Conservation (phyloP, 2,329 filamentous ascomycete genomes). For the Mariannaea elegans region DNA sequence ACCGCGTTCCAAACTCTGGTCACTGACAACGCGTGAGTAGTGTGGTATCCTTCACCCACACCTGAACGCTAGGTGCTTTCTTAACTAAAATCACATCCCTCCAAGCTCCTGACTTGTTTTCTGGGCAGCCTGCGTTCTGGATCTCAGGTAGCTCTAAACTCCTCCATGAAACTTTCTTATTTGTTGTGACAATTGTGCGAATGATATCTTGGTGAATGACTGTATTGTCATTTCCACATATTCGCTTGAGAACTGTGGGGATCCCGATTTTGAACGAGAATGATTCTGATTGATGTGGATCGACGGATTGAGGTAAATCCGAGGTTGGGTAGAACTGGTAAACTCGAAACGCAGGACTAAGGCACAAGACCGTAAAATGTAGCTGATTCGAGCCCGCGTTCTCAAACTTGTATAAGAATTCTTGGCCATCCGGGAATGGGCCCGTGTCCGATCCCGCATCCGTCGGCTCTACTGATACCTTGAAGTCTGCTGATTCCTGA, state of each 20-base stretch:
- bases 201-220: neutral
- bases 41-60: too few species aligned
- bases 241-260: neutral
- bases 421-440: neutral
- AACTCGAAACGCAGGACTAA: neutral
- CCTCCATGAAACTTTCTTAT: neutral
- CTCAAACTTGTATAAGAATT: neutral
- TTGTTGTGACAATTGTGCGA: neutral
- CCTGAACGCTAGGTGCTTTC: too few species aligned
- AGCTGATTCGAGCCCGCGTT: neutral
- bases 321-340: neutral
- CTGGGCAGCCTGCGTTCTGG: too few species aligned
- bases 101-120: too few species aligned
- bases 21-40: too few species aligned
- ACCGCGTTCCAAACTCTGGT: too few species aligned
- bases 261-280: neutral
- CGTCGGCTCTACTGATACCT: neutral
- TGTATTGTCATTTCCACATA: neutral
- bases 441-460: too few species aligned
- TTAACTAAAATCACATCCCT: too few species aligned
- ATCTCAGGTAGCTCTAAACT: constrained; percentile 4
- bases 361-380: neutral
- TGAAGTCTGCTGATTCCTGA: neutral
- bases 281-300: neutral
- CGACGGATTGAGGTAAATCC: neutral